These are phyloP conservation scores for Eucalyptus curtisii DNA, from an alignment of 345 rosid genomes.

Conservation along the genomic window DNA sequence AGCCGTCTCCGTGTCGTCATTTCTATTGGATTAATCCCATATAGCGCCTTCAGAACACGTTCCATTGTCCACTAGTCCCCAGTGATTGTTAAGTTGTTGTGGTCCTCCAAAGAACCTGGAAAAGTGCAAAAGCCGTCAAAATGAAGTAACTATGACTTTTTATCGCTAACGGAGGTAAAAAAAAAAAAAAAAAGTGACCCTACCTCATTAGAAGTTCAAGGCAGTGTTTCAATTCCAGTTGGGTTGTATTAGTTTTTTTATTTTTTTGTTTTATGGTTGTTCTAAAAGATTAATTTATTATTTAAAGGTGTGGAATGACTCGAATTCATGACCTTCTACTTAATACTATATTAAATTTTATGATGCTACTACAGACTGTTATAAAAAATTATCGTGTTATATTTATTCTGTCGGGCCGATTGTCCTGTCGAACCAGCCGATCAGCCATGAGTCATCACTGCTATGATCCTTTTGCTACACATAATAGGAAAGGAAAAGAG, in stretches of 20 bases:
- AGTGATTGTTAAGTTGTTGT: neutral
- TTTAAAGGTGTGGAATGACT: no score
- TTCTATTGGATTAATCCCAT: neutral
- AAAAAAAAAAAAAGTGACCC: neutral
- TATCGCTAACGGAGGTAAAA: neutral
- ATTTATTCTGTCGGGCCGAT: fast-evolving
- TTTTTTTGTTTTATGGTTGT: no score
- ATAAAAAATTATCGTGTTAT: neutral
- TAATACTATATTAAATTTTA: no score
- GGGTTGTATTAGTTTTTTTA: no score
- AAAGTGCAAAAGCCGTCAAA: neutral
- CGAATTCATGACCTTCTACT: fast-evolving
- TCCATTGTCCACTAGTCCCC: neutral
- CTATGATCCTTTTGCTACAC: neutral
- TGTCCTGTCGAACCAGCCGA: fast-evolving
- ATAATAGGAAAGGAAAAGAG: neutral
- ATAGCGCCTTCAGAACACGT: neutral
- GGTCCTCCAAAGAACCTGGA: neutral
- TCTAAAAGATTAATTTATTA: no score
- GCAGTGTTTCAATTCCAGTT: neutral
- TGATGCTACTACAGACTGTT: fast-evolving
- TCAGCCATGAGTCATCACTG: fast-evolving
- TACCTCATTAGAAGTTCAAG: neutral
- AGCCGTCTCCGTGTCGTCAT: neutral
- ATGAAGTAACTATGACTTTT: neutral